A percentile compares a stretch with the other conserved stretches of the same genome.
These are phyloP conservation scores for Alternaria gaisen DNA, from an alignment of 2,329 filamentous ascomycete genomes.

Conservation along the genomic window DNA sequence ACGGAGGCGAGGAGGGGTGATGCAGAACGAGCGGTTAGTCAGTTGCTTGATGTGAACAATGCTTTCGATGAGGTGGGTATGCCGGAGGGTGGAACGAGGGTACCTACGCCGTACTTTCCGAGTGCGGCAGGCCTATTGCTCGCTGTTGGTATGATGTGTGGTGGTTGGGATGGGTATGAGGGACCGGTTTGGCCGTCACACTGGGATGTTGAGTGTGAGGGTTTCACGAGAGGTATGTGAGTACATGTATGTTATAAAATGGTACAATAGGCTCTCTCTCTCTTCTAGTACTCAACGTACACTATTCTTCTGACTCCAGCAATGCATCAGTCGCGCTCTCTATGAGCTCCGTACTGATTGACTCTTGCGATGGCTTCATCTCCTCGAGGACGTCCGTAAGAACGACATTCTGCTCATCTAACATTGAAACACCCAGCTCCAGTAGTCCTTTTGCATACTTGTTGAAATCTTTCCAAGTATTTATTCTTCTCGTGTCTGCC, in stretches of 20 bases:
- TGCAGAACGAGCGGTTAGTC: conserved; percentile 42
- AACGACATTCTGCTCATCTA: conserved; percentile 1
- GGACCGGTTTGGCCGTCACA: conserved; percentile 58
- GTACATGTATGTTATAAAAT: neutral
- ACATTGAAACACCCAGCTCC: neutral
- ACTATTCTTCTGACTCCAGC: neutral
- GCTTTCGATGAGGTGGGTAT: conserved; percentile 67
- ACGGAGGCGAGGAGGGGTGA: conserved; percentile 41
- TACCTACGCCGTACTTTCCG: conserved; percentile 67
- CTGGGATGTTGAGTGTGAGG: conserved; percentile 61
- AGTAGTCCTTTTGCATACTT: neutral
- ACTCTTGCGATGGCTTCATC: neutral
- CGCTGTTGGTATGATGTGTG: conserved; percentile 65
- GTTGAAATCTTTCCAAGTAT: neutral
- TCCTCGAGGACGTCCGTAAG: conserved; percentile 2
- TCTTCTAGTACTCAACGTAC: neutral
- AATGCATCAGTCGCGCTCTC: neutral
- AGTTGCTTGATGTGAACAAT: conserved; percentile 61
- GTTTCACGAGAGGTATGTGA: conserved; percentile 52
- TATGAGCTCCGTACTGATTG: neutral
- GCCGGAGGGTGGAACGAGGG: conserved; percentile 61
- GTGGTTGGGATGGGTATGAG: conserved; percentile 63
- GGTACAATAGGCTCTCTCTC: neutral
- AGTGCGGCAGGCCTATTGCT: conserved; percentile 60
- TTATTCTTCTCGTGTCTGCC: neutral